phyloP scores from a whole-genome alignment of 2,329 filamentous ascomycete genomes.

The Magnaporthiopsis poae region DNA sequence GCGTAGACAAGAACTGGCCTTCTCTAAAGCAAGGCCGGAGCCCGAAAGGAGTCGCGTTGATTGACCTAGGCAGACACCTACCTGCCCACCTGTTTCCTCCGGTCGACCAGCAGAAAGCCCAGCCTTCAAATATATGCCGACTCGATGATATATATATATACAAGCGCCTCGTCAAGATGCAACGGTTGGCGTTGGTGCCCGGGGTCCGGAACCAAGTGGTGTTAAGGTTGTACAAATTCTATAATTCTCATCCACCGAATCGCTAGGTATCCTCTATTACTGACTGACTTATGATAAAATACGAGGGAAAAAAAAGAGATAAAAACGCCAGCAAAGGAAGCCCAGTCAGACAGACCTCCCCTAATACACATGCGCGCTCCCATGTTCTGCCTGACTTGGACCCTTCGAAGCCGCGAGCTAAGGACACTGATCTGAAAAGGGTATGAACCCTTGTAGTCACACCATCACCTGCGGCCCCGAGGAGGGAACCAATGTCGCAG shows the following conservation, averaged over 20 bases:
- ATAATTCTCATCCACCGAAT: neutral
- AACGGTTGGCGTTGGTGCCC: too few relatives aligned
- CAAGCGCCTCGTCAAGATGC: too few relatives aligned
- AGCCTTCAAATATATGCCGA: too few relatives aligned
- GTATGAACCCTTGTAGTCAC: neutral
- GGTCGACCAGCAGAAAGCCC: too few relatives aligned
- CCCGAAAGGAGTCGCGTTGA: too few relatives aligned
- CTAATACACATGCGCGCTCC: neutral
- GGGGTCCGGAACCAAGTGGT: neutral
- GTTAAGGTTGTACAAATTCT: neutral
- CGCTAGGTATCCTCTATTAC: neutral
- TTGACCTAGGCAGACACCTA: too few relatives aligned
- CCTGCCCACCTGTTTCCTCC: too few relatives aligned
- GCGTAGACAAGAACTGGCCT: too few relatives aligned
- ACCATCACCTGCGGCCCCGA: neutral
- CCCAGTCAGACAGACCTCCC: neutral
- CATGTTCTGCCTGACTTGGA: neutral
- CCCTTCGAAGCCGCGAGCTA: neutral
- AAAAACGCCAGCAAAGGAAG: neutral
- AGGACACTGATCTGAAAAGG: neutral
- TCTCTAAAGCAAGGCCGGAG: too few relatives aligned
- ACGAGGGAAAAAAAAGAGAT: neutral
- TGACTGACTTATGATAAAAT: neutral
- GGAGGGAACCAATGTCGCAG: neutral
- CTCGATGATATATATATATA: too few relatives aligned